Percentiles rank a stretch among this genome's conserved stretches.
Evolutionary conservation across 768 basidiomycete genomes (phyloP).

Genomic region (Phaffia tasmanica): DNA sequence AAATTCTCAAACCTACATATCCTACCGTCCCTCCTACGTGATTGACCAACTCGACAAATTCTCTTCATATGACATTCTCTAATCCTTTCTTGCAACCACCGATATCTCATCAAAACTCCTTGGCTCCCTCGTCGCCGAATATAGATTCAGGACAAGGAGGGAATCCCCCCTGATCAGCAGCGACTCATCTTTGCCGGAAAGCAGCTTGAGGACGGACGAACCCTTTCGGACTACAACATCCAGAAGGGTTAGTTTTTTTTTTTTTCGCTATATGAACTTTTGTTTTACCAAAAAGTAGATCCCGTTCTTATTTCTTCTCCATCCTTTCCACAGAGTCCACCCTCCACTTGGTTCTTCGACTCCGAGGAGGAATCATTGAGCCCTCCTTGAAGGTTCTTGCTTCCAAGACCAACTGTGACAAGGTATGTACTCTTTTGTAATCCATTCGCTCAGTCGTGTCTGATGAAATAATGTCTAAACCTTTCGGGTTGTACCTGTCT

Average conservation of each 20-base stretch:
- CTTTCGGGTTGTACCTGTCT: neutral
- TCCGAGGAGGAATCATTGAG: constrained; percentile 84
- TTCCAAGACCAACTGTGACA: constrained; percentile 69
- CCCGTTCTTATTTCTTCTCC: neutral
- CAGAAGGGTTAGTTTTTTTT: constrained; percentile 19
- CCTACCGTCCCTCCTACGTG: neutral
- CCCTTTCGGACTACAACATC: constrained; percentile 28
- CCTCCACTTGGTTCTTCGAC: constrained; percentile 86
- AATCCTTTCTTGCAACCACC: too few relatives aligned
- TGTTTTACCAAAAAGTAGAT: neutral
- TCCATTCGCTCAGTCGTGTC: neutral
- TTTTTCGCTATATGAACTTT: neutral
- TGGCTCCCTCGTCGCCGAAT: neutral
- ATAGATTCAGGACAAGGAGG: constrained; percentile 42
- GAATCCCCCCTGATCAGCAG: constrained; percentile 43
- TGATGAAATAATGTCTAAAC: neutral
- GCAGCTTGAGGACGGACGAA: constrained; percentile 35
- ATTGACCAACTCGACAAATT: neutral
- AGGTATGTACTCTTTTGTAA: constrained; percentile 19
- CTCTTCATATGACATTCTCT: neutral
- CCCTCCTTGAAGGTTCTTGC: constrained; percentile 96
- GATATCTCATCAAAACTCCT: neutral
- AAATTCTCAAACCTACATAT: neutral
- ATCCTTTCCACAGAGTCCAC: constrained; percentile 55
- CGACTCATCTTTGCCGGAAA: constrained; percentile 47